Percentiles rank a stretch among this genome's conserved stretches.
phyloP scores from a whole-genome alignment of 495 filamentous ascomycete species.

The Lasiosphaeriaceae sp. region DNA sequence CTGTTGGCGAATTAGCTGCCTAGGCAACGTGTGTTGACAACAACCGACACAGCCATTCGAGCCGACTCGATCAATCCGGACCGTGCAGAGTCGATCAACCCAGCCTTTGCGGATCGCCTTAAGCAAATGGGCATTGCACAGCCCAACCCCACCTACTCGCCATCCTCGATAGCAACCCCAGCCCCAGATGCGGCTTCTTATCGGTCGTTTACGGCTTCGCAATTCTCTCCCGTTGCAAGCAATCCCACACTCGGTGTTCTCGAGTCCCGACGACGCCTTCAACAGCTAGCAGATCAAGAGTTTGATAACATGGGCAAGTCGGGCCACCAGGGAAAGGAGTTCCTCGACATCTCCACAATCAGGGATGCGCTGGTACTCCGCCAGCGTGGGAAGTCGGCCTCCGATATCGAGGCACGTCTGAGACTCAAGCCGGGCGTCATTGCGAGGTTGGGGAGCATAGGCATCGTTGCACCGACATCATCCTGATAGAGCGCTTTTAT shows the following conservation, averaged over 20 bases:
- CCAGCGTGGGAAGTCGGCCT: conserved; percentile 22
- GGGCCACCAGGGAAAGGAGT: conserved; percentile 29
- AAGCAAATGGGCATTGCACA: conserved; percentile 44
- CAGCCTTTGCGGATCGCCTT: conserved; percentile 38
- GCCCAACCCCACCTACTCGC: conserved; percentile 44
- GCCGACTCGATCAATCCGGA: conserved; percentile 24
- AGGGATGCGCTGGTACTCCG: conserved; percentile 32
- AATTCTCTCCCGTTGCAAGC: conserved; percentile 24
- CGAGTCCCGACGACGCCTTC: conserved; percentile 33
- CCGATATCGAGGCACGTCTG: conserved; percentile 36
- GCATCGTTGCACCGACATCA: conserved; percentile 21
- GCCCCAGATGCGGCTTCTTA: conserved; percentile 11
- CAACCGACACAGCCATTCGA: conserved; percentile 26
- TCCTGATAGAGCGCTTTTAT: not conserved
- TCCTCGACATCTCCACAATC: conserved; percentile 37
- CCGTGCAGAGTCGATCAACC: conserved; percentile 23
- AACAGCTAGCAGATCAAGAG: conserved; percentile 35
- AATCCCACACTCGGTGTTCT: conserved; percentile 42
- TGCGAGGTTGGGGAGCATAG: conserved; percentile 30
- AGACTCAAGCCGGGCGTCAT: conserved; percentile 39
- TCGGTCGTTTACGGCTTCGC: conserved; percentile 9
- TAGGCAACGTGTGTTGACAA: not conserved
- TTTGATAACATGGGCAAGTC: conserved; percentile 29
- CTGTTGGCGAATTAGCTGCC: not conserved
- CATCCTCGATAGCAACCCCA: conserved; percentile 38